Percentiles rank a stretch among this genome's conserved stretches.
phyloP scores from a whole-genome alignment of 805 yeast species.

The Danielia reshetovae region DNA sequence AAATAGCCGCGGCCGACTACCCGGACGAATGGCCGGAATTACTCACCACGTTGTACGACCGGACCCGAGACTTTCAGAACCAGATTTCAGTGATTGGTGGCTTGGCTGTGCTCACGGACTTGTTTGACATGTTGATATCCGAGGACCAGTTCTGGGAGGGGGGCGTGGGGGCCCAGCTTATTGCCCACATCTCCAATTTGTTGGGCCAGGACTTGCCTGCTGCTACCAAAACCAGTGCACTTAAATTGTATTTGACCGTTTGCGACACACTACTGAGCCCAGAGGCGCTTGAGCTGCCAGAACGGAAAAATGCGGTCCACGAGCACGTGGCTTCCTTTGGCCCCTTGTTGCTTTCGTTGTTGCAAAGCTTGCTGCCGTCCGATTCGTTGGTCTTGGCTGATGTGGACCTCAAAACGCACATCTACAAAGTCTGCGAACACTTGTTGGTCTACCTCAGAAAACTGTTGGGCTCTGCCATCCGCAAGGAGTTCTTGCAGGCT shows the following conservation, averaged over 20 bases:
- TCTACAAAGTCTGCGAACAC: slow-evolving; percentile 23
- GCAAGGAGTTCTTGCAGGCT: slow-evolving; percentile 11
- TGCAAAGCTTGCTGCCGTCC: neutral
- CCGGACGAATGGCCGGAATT: slow-evolving; percentile 96
- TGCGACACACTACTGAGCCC: slow-evolving; percentile 50
- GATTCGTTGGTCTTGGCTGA: slow-evolving; percentile 10
- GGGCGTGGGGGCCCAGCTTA: slow-evolving; percentile 56
- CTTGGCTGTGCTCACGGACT: slow-evolving; percentile 60
- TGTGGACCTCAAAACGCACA: slow-evolving; percentile 22
- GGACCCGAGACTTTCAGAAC: slow-evolving; percentile 29
- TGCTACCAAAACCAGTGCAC: slow-evolving; percentile 44
- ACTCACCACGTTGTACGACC: slow-evolving; percentile 43
- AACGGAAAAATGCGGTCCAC: slow-evolving; percentile 34
- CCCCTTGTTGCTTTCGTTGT: slow-evolving; percentile 6
- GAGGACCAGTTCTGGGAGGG: slow-evolving; percentile 84
- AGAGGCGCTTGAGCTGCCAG: slow-evolving; percentile 37
- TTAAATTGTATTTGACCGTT: slow-evolving; percentile 51
- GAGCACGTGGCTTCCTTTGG: slow-evolving; percentile 18
- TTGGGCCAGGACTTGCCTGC: slow-evolving; percentile 25
- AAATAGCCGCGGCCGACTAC: slow-evolving; percentile 82
- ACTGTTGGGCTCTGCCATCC: slow-evolving; percentile 17
- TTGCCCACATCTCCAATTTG: slow-evolving; percentile 46
- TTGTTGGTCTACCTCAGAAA: slow-evolving; percentile 28
- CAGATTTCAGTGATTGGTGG: slow-evolving; percentile 47
- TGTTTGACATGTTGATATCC: slow-evolving; percentile 80